Evolutionary conservation across 2,329 filamentous ascomycete genomes (phyloP).

Genomic region (Trichoderma sp.): DNA sequence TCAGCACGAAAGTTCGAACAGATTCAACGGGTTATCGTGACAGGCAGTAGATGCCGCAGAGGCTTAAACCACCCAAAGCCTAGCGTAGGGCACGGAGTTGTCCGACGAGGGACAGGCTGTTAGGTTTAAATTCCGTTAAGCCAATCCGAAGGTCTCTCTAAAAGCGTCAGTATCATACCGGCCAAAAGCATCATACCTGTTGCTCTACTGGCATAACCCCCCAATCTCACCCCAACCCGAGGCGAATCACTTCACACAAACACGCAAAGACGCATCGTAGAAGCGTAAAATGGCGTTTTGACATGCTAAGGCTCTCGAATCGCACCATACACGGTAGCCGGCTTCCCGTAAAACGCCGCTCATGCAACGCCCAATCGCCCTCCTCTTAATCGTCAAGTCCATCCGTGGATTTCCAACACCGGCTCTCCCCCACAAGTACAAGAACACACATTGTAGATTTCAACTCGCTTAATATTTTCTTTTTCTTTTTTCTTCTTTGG

Average conservation of each 20-base stretch:
- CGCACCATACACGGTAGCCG: constrained; percentile 9
- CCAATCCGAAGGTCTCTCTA: too few species aligned
- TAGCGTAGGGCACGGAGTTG: too few species aligned
- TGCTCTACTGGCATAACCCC: not conserved
- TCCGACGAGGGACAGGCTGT: too few species aligned
- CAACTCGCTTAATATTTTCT: not conserved
- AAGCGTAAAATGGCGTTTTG: constrained; percentile 18
- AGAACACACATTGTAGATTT: not conserved
- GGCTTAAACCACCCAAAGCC: too few species aligned
- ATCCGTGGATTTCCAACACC: not conserved
- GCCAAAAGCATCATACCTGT: not conserved
- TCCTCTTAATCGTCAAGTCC: constrained; percentile 12
- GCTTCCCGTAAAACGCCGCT: constrained; percentile 23
- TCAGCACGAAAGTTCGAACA: too few species aligned
- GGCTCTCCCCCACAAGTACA: not conserved
- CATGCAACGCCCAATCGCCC: constrained; percentile 21
- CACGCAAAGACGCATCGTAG: not conserved
- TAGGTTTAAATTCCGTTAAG: too few species aligned
- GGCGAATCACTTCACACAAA: not conserved
- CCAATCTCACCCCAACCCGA: not conserved
- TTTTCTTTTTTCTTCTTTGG: not conserved
- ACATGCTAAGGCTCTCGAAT: constrained; percentile 10
- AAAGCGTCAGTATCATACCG: too few species aligned
- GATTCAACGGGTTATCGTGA: too few species aligned
- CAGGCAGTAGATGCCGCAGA: too few species aligned